Evolutionary conservation across 2,329 filamentous ascomycete genomes (phyloP).

Genomic region (Trichoderma semiorbis): DNA sequence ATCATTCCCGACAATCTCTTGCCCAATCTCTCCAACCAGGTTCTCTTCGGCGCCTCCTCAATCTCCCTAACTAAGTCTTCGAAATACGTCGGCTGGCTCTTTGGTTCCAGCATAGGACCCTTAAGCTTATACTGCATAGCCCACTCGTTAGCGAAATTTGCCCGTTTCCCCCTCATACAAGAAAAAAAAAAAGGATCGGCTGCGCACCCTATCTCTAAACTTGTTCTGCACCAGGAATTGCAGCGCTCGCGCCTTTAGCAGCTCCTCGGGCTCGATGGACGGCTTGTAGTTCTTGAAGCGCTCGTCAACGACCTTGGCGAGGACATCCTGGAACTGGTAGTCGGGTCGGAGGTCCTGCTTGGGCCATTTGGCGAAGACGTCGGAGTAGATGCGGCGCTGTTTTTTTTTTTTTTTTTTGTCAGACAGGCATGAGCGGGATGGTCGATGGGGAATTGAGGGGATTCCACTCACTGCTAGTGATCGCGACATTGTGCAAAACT

Average conservation of each 20-base stretch:
- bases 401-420: neutral
- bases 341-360: conserved; percentile 61
- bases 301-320: conserved; percentile 39
- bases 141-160: conserved; percentile 15
- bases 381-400: conserved; percentile 37
- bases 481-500: conserved; percentile 30
- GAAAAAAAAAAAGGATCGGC: neutral
- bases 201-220: conserved; percentile 53
- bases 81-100: conserved; percentile 64
- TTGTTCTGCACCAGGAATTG: conserved; percentile 58
- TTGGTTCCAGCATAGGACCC: conserved; percentile 53
- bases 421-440: neutral
- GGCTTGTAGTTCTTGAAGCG: conserved; percentile 34
- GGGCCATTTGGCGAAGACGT: conserved; percentile 55
- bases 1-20: conserved; percentile 59
- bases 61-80: conserved; percentile 58
- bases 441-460: neutral
- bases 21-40: conserved; percentile 48
- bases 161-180: neutral
- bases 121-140: conserved; percentile 37
- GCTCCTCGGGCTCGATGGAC: conserved; percentile 45
- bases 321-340: conserved; percentile 57
- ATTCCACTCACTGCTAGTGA: conserved; percentile 29
- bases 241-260: conserved; percentile 57
- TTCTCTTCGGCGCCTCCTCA: conserved; percentile 58